These are phyloP conservation scores for Nicotiana rustica DNA, from an alignment of 305 asterid species.

Conservation along the genomic window DNA sequence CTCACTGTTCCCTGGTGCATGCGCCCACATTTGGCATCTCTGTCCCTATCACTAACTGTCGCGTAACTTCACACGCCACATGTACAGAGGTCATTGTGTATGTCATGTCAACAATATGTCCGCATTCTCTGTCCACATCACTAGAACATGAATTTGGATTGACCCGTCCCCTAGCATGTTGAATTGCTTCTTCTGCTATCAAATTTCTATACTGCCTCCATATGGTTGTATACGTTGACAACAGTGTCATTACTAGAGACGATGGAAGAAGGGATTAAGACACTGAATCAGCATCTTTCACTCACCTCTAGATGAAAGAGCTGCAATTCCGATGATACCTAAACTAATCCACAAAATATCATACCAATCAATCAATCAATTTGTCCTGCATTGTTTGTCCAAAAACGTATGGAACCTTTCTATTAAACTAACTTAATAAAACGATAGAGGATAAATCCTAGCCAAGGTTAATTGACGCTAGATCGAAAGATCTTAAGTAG, in stretches of 20 bases:
- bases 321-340: not conserved
- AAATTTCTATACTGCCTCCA: not conserved
- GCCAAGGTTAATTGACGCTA: no score
- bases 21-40: not conserved
- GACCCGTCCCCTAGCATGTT: not conserved
- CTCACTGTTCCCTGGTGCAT: not conserved
- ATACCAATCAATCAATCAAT: not conserved
- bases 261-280: not conserved
- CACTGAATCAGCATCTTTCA: not conserved
- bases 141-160: constrained; percentile 12
- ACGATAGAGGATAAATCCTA: no score
- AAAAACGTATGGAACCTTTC: no score
- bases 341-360: not conserved
- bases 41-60: not conserved
- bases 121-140: not conserved
- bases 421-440: no score
- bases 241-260: not conserved
- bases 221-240: constrained; percentile 4
- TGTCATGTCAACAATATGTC: not conserved
- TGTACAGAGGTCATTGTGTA: not conserved
- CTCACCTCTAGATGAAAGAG: not conserved
- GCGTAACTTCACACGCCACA: constrained; percentile 12
- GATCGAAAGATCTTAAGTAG: no score
- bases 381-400: no score
- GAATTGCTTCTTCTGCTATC: not conserved